phyloP scores from a whole-genome alignment of 768 basidiomycete genomes.

The Russula earlei region DNA sequence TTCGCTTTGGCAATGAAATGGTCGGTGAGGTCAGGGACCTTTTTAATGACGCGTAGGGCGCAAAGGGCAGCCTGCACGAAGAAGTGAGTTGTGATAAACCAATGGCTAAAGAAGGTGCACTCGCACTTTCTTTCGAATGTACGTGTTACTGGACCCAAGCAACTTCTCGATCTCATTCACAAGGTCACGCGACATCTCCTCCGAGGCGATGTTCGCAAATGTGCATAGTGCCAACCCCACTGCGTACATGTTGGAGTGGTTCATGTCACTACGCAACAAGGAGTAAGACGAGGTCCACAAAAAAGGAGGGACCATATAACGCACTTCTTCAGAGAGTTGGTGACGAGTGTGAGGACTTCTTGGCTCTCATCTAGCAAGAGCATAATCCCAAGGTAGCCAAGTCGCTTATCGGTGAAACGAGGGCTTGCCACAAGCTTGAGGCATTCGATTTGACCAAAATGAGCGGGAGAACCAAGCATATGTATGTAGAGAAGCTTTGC shows the following conservation, averaged over 20 bases:
- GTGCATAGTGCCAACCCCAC: slow-evolving; percentile 96
- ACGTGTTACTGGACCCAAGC: slow-evolving; percentile 93
- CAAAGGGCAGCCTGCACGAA: slow-evolving; percentile 77
- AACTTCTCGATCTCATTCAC: slow-evolving; percentile 97
- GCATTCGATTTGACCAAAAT: slow-evolving; percentile 98
- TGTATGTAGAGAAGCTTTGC: slow-evolving; percentile 98
- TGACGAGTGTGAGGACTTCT: slow-evolving; percentile 93
- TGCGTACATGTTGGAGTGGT: slow-evolving; percentile 98
- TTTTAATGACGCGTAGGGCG: slow-evolving; percentile 87
- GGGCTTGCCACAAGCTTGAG: slow-evolving; percentile 91
- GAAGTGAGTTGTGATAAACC: not conserved
- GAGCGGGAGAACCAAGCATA: slow-evolving; percentile 97
- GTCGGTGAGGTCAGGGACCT: slow-evolving; percentile 91
- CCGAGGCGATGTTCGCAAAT: slow-evolving; percentile 97
- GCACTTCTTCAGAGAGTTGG: slow-evolving; percentile 97
- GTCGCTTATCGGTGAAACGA: slow-evolving; percentile 89
- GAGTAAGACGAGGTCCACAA: slow-evolving; percentile 10
- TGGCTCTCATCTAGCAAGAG: slow-evolving; percentile 94
- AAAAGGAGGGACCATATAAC: slow-evolving; percentile 19
- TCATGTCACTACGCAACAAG: slow-evolving; percentile 76
- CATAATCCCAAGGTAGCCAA: slow-evolving; percentile 98
- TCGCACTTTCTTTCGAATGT: slow-evolving; percentile 94
- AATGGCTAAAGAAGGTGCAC: not conserved
- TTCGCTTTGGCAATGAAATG: slow-evolving; percentile 87
- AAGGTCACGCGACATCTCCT: slow-evolving; percentile 98